A percentile compares a stretch with the other conserved stretches of the same genome.
Conservation (phyloP, 164 flowering plant genomes). For the Warburgia ugandensis region DNA sequence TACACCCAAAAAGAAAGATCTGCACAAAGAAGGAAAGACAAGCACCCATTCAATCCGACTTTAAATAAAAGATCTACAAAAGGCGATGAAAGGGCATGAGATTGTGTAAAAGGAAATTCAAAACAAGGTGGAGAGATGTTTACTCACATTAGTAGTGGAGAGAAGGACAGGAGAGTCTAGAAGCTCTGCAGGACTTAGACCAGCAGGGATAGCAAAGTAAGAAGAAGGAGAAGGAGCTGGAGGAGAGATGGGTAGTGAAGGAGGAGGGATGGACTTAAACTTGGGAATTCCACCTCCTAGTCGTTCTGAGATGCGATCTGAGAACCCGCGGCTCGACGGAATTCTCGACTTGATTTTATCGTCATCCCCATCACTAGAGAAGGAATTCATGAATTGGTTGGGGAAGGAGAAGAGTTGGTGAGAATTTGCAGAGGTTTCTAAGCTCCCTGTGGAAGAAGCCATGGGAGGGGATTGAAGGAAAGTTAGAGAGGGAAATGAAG, state of each 20-base stretch:
- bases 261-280: conserved; percentile 50
- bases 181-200: conserved; percentile 53
- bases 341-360: conserved; percentile 7
- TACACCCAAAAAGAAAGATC: background rate
- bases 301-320: conserved; percentile 17
- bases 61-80: too few relatives aligned
- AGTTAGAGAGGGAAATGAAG: background rate
- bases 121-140: too few relatives aligned
- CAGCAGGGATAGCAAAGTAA: conserved; percentile 34
- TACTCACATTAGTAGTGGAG: conserved; percentile 45
- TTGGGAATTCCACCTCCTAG: conserved; percentile 34
- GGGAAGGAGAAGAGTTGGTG: conserved; percentile 28
- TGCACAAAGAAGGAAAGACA: too few relatives aligned
- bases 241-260: conserved; percentile 54
- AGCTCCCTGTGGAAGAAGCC: conserved; percentile 35
- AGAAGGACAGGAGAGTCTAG: conserved; percentile 62
- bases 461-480: conserved; percentile 13
- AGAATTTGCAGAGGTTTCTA: conserved; percentile 31
- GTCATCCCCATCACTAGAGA: too few relatives aligned
- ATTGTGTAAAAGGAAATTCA: background rate
- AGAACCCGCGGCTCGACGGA: conserved; percentile 18
- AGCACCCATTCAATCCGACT: too few relatives aligned
- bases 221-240: conserved; percentile 57
- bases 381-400: conserved; percentile 25
- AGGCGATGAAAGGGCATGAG: too few relatives aligned